Percentiles rank a stretch among this genome's conserved stretches.
phyloP scores from a whole-genome alignment of 2,329 filamentous ascomycete genomes.

The Ascochyta fabae region DNA sequence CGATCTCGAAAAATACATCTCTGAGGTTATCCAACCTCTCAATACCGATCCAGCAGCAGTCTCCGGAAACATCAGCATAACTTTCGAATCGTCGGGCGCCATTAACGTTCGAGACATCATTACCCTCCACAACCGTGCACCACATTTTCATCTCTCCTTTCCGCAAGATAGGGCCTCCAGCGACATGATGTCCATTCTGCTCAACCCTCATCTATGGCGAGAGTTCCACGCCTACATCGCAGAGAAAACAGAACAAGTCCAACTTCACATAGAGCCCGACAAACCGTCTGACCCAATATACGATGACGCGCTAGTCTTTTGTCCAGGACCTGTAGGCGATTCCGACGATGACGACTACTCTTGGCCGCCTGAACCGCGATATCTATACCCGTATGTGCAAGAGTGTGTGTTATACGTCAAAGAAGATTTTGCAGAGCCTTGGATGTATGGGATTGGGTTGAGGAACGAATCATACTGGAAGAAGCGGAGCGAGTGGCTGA shows the following conservation, averaged over 20 bases:
- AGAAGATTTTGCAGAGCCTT: not conserved
- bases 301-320: not conserved
- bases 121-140: not conserved
- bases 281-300: not conserved
- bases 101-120: not conserved
- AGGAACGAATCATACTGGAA: not conserved
- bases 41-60: not conserved
- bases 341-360: not conserved
- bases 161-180: not conserved
- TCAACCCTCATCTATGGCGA: not conserved
- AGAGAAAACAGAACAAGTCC: not conserved
- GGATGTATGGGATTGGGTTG: not conserved
- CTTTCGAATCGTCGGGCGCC: not conserved
- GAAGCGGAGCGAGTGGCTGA: not conserved
- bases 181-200: constrained; percentile 2
- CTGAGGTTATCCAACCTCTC: not conserved
- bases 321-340: not conserved
- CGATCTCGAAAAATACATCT: not conserved
- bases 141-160: not conserved
- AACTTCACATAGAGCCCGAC: not conserved
- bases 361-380: not conserved
- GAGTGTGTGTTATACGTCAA: not conserved
- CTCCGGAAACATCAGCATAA: not conserved
- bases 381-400: not conserved
- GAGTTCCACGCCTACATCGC: constrained; percentile 1